A percentile compares a stretch with the other conserved stretches of the same genome.
Conservation (phyloP, 2,329 filamentous ascomycete species). For the Cercospora berteroae region DNA sequence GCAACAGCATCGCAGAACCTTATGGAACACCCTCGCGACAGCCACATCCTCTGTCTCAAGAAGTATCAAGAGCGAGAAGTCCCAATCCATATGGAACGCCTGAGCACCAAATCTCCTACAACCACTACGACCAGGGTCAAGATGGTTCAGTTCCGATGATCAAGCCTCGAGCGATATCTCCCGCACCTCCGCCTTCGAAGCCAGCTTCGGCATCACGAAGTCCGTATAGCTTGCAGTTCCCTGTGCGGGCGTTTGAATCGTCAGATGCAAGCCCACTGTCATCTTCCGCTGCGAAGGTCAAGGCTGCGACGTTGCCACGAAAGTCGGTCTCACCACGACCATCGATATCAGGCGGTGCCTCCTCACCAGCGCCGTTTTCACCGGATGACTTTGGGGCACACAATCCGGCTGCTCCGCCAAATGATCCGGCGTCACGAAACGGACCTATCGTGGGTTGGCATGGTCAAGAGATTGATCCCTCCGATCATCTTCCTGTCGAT, state of each 20-base stretch:
- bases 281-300: slow-evolving; percentile 23
- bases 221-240: slow-evolving; percentile 35
- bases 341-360: slow-evolving; percentile 49
- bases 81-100: slow-evolving; percentile 27
- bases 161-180: slow-evolving; percentile 36
- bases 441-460: slow-evolving; percentile 74
- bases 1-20: slow-evolving; percentile 37
- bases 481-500: slow-evolving; percentile 74
- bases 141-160: slow-evolving; percentile 26
- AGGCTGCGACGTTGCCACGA: slow-evolving; percentile 39
- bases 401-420: slow-evolving; percentile 53
- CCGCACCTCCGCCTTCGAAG: slow-evolving; percentile 26
- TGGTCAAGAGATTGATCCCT: slow-evolving; percentile 74
- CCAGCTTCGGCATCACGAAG: slow-evolving; percentile 24
- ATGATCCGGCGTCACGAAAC: slow-evolving; percentile 32
- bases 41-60: slow-evolving; percentile 39
- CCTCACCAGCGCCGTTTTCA: slow-evolving; percentile 65
- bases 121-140: slow-evolving; percentile 7
- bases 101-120: slow-evolving; percentile 4
- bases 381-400: slow-evolving; percentile 73
- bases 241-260: slow-evolving; percentile 36
- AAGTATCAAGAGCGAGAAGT: slow-evolving; percentile 36
- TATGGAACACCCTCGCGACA: slow-evolving; percentile 35
- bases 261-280: slow-evolving; percentile 43
- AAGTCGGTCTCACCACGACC: slow-evolving; percentile 75